Percentiles rank a stretch among this genome's conserved stretches.
phyloP scores from a whole-genome alignment of 2,329 filamentous ascomycete species.

The Blastomyces percursus region DNA sequence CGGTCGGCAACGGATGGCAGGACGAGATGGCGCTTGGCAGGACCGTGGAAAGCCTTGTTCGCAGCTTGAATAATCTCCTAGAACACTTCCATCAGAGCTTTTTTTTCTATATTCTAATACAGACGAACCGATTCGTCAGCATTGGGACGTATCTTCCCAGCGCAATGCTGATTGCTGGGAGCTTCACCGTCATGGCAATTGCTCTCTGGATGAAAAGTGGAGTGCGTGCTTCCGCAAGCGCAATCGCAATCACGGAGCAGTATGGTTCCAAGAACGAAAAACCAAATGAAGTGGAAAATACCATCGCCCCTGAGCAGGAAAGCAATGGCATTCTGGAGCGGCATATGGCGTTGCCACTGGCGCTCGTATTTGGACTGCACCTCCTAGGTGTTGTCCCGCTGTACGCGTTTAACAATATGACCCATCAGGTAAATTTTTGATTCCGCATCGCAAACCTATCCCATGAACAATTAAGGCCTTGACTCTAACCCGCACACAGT shows the following conservation, averaged over 20 bases:
- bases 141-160: constrained; percentile 95
- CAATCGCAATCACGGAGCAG: constrained; percentile 8
- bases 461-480: not conserved
- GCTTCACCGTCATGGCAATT: constrained; percentile 92
- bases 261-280: constrained; percentile 27
- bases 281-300: constrained; percentile 13
- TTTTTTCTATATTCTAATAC: constrained; percentile 96
- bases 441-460: not conserved
- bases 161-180: constrained; percentile 91
- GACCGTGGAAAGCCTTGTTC: constrained; percentile 78
- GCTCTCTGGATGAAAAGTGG: constrained; percentile 89
- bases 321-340: constrained; percentile 27
- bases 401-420: constrained; percentile 70
- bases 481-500: constrained; percentile 32
- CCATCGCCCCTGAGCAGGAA: constrained; percentile 12
- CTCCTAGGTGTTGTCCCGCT: constrained; percentile 69
- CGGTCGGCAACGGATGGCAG: constrained; percentile 85
- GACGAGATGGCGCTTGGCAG: constrained; percentile 94
- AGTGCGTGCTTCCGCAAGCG: constrained; percentile 5
- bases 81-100: constrained; percentile 98
- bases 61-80: constrained; percentile 89
- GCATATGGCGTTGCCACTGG: constrained; percentile 45
- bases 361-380: constrained; percentile 61
- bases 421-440: constrained; percentile 46
- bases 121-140: constrained; percentile 85